Conservation (phyloP, 108 stramenopile species). For the Nitzschia palea region DNA sequence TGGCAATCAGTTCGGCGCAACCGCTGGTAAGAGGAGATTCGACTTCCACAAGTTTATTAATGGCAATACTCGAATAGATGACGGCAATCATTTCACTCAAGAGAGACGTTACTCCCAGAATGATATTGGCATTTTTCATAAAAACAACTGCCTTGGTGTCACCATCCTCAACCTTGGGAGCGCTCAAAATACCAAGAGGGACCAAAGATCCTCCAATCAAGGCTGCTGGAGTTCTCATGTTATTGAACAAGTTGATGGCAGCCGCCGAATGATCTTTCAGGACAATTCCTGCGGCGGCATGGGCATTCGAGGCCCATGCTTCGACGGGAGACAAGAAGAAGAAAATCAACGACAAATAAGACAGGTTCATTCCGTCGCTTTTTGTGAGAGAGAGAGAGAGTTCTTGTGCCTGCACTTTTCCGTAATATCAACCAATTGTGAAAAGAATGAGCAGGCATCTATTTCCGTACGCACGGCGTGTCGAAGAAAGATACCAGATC, state of each 20-base stretch:
- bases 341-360: not conserved
- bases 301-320: not conserved
- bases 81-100: constrained; percentile 25
- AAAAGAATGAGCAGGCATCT: too few species aligned
- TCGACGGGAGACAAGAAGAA: not conserved
- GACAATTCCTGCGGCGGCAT: not conserved
- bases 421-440: too few species aligned
- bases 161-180: constrained; percentile 1
- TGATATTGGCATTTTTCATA: constrained; percentile 21
- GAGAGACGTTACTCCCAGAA: constrained; percentile 15
- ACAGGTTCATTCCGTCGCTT: not conserved
- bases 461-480: too few species aligned
- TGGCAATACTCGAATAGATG: constrained; percentile 25
- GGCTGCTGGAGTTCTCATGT: constrained; percentile 31
- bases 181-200: constrained; percentile 19
- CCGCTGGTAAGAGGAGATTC: constrained; percentile 1
- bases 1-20: constrained; percentile 15
- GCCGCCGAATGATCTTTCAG: constrained; percentile 19
- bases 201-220: constrained; percentile 22
- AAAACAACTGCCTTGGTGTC: not conserved
- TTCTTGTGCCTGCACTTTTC: too few species aligned
- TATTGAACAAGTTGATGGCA: constrained; percentile 21
- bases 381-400: too few species aligned
- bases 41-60: constrained; percentile 28
- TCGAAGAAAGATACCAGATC: too few species aligned